Evolutionary conservation across 2,329 filamentous ascomycete species (phyloP).

Genomic region (Akanthomyces lecanii): DNA sequence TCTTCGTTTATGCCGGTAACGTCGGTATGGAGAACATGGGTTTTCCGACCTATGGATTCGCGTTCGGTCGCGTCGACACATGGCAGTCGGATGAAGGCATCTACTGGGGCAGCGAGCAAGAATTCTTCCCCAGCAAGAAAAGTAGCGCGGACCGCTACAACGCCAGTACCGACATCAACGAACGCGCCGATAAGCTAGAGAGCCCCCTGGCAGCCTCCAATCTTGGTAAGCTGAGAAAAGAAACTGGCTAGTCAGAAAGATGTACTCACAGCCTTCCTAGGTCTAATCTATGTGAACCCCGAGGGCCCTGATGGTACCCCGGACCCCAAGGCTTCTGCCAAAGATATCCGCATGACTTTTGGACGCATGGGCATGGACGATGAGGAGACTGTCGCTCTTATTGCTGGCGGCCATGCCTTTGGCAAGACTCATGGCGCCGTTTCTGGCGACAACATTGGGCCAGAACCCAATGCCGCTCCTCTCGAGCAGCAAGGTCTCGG

Average conservation of each 20-base stretch:
- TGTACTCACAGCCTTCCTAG: slow-evolving; percentile 27
- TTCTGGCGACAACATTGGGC: slow-evolving; percentile 59
- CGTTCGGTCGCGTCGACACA: slow-evolving; percentile 65
- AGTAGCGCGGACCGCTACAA: slow-evolving; percentile 69
- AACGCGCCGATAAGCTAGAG: slow-evolving; percentile 47
- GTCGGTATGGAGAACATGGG: slow-evolving; percentile 77
- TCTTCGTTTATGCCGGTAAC: slow-evolving; percentile 68
- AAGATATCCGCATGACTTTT: slow-evolving; percentile 72
- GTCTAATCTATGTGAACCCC: slow-evolving; percentile 78
- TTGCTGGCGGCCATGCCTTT: slow-evolving; percentile 73
- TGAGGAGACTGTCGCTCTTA: slow-evolving; percentile 75
- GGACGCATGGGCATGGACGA: slow-evolving; percentile 80
- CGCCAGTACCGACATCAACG: slow-evolving; percentile 33
- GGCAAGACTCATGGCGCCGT: slow-evolving; percentile 78
- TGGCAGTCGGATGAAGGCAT: slow-evolving; percentile 72
- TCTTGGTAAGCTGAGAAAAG: slow-evolving; percentile 39
- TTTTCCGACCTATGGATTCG: slow-evolving; percentile 68
- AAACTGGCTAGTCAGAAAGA: not conserved
- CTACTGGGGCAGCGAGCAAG: slow-evolving; percentile 71
- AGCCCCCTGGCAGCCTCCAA: slow-evolving; percentile 59
- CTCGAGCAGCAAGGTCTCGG: slow-evolving; percentile 68
- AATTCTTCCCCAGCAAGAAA: slow-evolving; percentile 51
- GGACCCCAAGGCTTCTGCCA: slow-evolving; percentile 65
- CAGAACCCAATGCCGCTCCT: slow-evolving; percentile 61
- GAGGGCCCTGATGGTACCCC: slow-evolving; percentile 70